A percentile compares a stretch with the other conserved stretches of the same genome.
Conservation (phyloP, 2,329 filamentous ascomycete species). For the Xylaria multiplex region DNA sequence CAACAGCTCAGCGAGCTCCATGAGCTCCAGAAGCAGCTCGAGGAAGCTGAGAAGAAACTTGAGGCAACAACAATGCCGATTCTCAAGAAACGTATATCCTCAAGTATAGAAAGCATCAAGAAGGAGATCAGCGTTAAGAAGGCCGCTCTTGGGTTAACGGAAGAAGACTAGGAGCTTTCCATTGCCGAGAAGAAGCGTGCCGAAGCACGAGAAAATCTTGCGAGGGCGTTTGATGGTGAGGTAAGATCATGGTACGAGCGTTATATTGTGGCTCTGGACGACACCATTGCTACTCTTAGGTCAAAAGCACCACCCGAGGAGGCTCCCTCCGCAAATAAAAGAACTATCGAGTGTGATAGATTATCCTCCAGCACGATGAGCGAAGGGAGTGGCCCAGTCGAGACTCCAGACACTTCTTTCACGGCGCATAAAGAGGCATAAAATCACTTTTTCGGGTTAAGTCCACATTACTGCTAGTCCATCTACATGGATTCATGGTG, state of each 20-base stretch:
- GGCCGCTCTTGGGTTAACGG: conserved; percentile 47
- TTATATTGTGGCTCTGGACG: conserved; percentile 4
- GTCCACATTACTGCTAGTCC: background rate
- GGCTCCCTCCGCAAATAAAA: background rate
- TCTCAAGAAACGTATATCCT: conserved; percentile 60
- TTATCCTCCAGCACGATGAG: conserved; percentile 15
- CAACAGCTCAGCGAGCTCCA: conserved; percentile 65
- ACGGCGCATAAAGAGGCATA: conserved; percentile 7
- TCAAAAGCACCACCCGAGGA: background rate
- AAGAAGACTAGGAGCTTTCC: conserved; percentile 45
- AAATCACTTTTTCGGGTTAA: conserved; percentile 16
- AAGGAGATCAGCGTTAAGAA: conserved; percentile 53
- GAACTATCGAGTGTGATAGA: background rate
- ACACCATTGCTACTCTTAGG: background rate
- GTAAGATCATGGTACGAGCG: background rate
- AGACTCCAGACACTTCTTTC: conserved; percentile 3
- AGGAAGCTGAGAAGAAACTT: conserved; percentile 57
- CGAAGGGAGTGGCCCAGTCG: background rate
- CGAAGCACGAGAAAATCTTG: conserved; percentile 6
- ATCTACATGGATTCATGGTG: background rate
- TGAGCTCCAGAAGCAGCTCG: conserved; percentile 56
- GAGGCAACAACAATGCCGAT: conserved; percentile 58
- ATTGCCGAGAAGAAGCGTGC: conserved; percentile 16
- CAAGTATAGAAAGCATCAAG: conserved; percentile 58
- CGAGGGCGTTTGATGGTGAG: background rate